Evolutionary conservation across 2,329 filamentous ascomycete species (phyloP).

Genomic region (Acephala macrosclerotiorum): DNA sequence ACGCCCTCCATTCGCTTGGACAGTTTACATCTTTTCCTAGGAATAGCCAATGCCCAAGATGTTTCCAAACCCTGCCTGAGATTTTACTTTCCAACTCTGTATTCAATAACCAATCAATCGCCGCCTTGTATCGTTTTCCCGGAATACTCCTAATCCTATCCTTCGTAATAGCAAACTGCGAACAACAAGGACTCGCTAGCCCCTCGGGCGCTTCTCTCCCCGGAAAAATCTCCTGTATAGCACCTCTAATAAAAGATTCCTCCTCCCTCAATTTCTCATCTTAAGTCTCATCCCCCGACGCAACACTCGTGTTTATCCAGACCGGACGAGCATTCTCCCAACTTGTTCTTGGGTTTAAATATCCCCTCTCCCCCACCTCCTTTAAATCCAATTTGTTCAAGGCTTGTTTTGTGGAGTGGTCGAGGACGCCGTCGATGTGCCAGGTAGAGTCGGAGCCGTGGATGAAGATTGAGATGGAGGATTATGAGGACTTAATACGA

Average conservation of each 20-base stretch:
- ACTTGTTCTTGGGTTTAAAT: slow-evolving; percentile 62
- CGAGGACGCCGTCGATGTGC: slow-evolving; percentile 48
- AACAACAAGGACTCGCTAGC: slow-evolving; percentile 66
- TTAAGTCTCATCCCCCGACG: slow-evolving; percentile 46
- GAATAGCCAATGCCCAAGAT: slow-evolving; percentile 62
- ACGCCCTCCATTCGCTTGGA: slow-evolving; percentile 12
- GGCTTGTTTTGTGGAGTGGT: slow-evolving; percentile 42
- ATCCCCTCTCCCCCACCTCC: slow-evolving; percentile 55
- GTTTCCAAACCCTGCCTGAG: slow-evolving; percentile 69
- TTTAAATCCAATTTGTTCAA: slow-evolving; percentile 45
- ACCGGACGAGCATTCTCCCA: slow-evolving; percentile 63
- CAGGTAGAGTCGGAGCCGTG: slow-evolving; percentile 60
- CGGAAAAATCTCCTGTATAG: slow-evolving; percentile 24
- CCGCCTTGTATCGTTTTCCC: slow-evolving; percentile 59
- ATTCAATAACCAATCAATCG: slow-evolving; percentile 64
- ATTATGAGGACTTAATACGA: no score
- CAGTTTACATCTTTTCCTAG: slow-evolving; percentile 35
- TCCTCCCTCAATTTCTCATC: slow-evolving; percentile 19
- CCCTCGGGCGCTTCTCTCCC: slow-evolving; percentile 46
- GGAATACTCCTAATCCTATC: slow-evolving; percentile 57
- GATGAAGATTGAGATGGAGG: slow-evolving; percentile 66
- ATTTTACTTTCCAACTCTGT: slow-evolving; percentile 60
- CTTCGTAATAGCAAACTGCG: slow-evolving; percentile 67
- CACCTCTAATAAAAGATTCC: slow-evolving; percentile 24
- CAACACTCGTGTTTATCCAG: slow-evolving; percentile 54